Conservation (phyloP, 148 eudicot genomes). For the Nepenthes mirabilis region DNA sequence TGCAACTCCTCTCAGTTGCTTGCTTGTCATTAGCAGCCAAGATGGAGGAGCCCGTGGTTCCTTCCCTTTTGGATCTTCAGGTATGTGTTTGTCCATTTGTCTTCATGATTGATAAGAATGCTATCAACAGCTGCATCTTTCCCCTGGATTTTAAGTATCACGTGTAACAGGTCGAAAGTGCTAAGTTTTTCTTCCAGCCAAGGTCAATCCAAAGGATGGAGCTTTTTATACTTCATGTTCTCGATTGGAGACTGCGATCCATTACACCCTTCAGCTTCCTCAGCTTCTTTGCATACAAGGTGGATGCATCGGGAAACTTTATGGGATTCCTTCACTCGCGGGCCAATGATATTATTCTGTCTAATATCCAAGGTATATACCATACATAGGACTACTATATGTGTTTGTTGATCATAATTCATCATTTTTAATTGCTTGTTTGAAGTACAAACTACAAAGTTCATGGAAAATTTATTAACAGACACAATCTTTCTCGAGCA, state of each 20-base stretch:
- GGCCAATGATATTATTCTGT: constrained; percentile 58
- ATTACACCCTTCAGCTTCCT: constrained; percentile 71
- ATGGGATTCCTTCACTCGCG: constrained; percentile 40
- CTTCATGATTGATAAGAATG: not conserved
- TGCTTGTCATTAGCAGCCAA: constrained; percentile 96
- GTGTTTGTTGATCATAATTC: too few species aligned
- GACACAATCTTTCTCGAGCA: constrained; percentile 56
- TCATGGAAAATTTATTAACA: constrained; percentile 13
- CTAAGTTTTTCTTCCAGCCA: constrained; percentile 62
- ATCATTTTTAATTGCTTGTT: not conserved
- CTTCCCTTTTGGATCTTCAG: constrained; percentile 85
- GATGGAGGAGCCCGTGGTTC: constrained; percentile 98
- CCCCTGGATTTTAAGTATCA: too few species aligned
- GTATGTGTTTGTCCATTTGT: constrained; percentile 11
- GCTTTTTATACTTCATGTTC: constrained; percentile 51
- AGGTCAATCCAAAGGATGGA: constrained; percentile 78
- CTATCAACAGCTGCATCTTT: too few species aligned
- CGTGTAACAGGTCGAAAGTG: constrained; percentile 44
- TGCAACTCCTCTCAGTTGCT: constrained; percentile 89
- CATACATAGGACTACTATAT: too few species aligned
- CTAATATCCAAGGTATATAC: constrained; percentile 53
- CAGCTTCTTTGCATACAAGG: constrained; percentile 61
- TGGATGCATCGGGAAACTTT: constrained; percentile 48
- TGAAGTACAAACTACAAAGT: not conserved
- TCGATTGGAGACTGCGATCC: constrained; percentile 74